Conservation (phyloP, 1,139 yeast genomes). For the Lodderomyces metapsilosis region DNA sequence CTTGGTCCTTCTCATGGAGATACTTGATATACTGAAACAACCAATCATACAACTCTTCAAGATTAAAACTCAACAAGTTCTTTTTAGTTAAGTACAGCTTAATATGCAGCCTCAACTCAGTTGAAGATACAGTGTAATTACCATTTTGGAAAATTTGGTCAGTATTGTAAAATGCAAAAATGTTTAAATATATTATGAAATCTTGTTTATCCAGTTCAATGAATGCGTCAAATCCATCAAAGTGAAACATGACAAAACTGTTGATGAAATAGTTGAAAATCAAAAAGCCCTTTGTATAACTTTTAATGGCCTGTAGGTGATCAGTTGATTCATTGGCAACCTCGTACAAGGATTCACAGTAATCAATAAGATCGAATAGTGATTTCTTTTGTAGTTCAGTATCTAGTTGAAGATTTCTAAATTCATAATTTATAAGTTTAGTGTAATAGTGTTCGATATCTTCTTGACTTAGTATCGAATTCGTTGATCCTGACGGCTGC, state of each 20-base stretch:
- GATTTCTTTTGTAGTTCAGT: conserved; percentile 29
- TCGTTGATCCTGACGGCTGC: conserved; percentile 6
- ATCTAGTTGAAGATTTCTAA: conserved; percentile 38
- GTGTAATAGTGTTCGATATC: conserved; percentile 21
- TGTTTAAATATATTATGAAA: conserved; percentile 44
- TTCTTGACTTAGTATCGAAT: conserved; percentile 8
- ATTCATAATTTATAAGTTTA: conserved; percentile 34
- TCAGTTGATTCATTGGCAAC: conserved; percentile 15
- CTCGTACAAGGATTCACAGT: conserved; percentile 43
- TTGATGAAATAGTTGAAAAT: conserved; percentile 46
- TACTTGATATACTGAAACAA: conserved; percentile 41
- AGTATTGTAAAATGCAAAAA: conserved; percentile 42
- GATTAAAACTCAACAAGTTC: conserved; percentile 35
- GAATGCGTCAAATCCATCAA: conserved; percentile 44
- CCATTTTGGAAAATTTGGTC: conserved; percentile 25
- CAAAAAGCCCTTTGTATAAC: conserved; percentile 40
- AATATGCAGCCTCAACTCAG: conserved; percentile 26
- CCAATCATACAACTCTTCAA: conserved; percentile 41
- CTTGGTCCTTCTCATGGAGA: conserved; percentile 31
- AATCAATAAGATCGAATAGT: conserved; percentile 44
- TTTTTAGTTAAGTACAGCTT: conserved; percentile 32
- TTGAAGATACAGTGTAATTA: conserved; percentile 23
- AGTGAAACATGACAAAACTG: conserved; percentile 44
- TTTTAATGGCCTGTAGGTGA: conserved; percentile 21
- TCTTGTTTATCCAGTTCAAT: conserved; percentile 39